Conservation (phyloP, 163 green algal genomes). For the Prototheca wickerhamii region DNA sequence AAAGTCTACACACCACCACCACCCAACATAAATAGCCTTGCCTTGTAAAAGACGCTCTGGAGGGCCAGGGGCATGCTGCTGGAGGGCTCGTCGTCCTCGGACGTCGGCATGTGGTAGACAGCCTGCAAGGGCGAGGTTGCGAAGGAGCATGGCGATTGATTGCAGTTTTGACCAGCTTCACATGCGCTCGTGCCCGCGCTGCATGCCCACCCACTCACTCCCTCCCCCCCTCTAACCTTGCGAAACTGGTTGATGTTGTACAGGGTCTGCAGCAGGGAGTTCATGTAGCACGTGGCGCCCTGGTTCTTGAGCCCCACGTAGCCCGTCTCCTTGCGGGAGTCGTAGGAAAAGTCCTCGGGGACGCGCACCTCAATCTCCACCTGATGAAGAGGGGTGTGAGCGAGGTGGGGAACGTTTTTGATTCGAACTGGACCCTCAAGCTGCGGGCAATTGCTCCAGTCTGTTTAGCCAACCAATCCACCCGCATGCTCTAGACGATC, state of each 20-base stretch:
- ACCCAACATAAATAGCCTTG: slow-evolving; percentile 10
- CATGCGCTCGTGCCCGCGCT: background rate
- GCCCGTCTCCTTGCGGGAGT: slow-evolving; percentile 82
- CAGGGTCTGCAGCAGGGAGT: slow-evolving; percentile 95
- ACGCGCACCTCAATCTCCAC: slow-evolving; percentile 48
- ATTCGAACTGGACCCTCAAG: no score
- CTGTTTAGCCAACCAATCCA: no score
- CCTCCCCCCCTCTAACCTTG: slow-evolving; percentile 40
- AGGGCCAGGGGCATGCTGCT: slow-evolving; percentile 86
- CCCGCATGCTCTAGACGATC: no score
- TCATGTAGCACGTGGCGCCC: slow-evolving; percentile 98
- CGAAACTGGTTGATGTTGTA: slow-evolving; percentile 92
- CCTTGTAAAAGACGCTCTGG: slow-evolving; percentile 96
- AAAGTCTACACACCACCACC: background rate
- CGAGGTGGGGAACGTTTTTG: no score
- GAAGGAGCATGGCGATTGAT: background rate
- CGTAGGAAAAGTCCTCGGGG: slow-evolving; percentile 55
- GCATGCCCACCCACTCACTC: background rate
- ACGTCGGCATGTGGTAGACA: slow-evolving; percentile 96
- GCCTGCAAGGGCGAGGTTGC: slow-evolving; percentile 43
- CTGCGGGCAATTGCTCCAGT: no score
- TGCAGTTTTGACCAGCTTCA: background rate
- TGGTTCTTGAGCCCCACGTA: slow-evolving; percentile 97
- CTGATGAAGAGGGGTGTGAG: background rate
- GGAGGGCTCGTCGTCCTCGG: slow-evolving; percentile 60